Conservation (phyloP, 345 rosid species). For the Lepidium aucheri region DNA sequence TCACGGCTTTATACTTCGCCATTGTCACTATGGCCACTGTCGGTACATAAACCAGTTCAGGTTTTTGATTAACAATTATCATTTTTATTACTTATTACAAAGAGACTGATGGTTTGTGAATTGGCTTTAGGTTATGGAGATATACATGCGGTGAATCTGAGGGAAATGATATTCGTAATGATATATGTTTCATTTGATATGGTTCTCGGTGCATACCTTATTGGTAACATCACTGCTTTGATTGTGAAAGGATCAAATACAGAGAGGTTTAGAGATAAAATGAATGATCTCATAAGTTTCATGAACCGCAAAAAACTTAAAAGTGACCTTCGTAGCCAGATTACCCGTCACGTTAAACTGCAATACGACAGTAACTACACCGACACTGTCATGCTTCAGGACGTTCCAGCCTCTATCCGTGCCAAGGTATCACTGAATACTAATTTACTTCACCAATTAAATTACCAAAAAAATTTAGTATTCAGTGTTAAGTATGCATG, state of each 20-base stretch:
- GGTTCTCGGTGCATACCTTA: constrained; percentile 93
- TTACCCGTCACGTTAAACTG: constrained; percentile 66
- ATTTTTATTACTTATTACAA: not conserved
- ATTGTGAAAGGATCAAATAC: constrained; percentile 98
- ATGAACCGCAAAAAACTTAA: constrained; percentile 83
- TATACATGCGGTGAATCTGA: constrained; percentile 84
- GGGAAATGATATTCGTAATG: constrained; percentile 98
- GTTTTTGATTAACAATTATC: not conserved
- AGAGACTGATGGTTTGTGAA: not conserved
- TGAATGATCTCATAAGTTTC: constrained; percentile 75
- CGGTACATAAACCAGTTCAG: constrained; percentile 30
- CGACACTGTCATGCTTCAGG: constrained; percentile 71
- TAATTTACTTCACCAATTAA: too few species aligned
- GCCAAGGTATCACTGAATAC: constrained; percentile 31
- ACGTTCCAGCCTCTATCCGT: constrained; percentile 81
- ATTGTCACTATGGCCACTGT: constrained; percentile 86
- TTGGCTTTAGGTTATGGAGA: constrained; percentile 82
- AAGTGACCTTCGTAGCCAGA: constrained; percentile 59
- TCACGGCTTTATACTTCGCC: constrained; percentile 79
- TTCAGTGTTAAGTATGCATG: too few species aligned
- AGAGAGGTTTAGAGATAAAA: constrained; percentile 86
- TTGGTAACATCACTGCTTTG: constrained; percentile 97
- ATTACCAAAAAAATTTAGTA: too few species aligned
- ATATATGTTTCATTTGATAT: constrained; percentile 86
- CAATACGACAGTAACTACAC: constrained; percentile 85